These are phyloP conservation scores for Chlamydomonas schloesseri DNA, from an alignment of 139 green algal genomes.

Conservation along the genomic window DNA sequence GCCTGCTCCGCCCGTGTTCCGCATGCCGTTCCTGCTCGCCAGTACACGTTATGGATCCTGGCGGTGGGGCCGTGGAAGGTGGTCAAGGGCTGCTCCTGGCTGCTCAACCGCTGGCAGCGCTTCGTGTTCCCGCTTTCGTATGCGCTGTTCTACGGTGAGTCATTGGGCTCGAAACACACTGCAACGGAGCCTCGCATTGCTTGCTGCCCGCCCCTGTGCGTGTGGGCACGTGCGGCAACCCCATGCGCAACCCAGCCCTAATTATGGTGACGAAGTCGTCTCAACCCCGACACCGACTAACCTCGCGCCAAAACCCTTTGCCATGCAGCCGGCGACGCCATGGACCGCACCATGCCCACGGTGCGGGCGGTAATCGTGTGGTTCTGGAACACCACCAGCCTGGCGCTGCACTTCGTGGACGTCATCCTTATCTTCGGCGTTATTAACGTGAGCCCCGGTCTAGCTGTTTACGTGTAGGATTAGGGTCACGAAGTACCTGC, in stretches of 20 bases:
- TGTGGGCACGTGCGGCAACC: too few species aligned
- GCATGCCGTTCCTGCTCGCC: too few species aligned
- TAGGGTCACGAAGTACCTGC: not conserved
- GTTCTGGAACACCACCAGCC: constrained; percentile 37
- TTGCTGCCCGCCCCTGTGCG: too few species aligned
- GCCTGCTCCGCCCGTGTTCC: too few species aligned
- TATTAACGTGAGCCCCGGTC: constrained; percentile 48
- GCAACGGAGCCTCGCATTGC: too few species aligned
- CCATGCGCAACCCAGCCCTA: too few species aligned
- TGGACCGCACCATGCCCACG: constrained; percentile 41
- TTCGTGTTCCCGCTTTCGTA: constrained; percentile 45
- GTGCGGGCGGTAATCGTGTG: constrained; percentile 35
- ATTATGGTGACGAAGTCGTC: too few species aligned
- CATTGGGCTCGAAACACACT: too few species aligned
- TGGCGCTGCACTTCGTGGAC: constrained; percentile 54
- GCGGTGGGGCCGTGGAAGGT: constrained; percentile 41
- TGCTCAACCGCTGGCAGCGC: constrained; percentile 44
- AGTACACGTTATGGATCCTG: constrained; percentile 33
- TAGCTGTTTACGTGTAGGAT: not conserved
- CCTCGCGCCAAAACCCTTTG: too few species aligned
- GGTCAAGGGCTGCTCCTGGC: constrained; percentile 29
- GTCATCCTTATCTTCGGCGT: constrained; percentile 54
- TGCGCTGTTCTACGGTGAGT: constrained; percentile 11
- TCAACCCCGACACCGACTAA: too few species aligned
- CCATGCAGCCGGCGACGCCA: not conserved